Base-by-base conservation (phyloP, 2,329 filamentous ascomycete species). In the Neospermospora avenae region DNA sequence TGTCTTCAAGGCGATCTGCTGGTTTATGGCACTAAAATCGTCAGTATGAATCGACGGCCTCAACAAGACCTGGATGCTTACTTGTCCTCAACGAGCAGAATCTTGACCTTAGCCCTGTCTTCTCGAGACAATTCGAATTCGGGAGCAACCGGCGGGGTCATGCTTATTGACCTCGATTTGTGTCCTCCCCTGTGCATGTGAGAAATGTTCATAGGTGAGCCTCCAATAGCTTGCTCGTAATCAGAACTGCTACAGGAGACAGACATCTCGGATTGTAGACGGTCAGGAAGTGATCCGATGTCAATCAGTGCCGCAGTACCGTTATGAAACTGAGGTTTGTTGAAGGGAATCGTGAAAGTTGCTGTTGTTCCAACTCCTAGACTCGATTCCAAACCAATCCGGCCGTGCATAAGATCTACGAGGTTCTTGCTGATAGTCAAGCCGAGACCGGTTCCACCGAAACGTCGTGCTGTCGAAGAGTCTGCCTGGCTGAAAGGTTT, bases 11-110 rank as follows among this genome's bases (percentile, higher is more conserved):
- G 90, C 89, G 64, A 91, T 91, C 69, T 90, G 87, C 70, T 91
- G 87, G 66, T 90, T 90, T 63, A 89, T 87, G 2, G 81, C 78
- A 68, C 79, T 82, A 35, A 39, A 16, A 58, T 25, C 8, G 59
- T 39, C 59, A 59, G 49, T 34, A 24, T 16, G 18, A 2, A 10
- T 34, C 18, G 22, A 10, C 6, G 3, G 11, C 25, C 8, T 14
- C 11, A 0, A 41, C 44, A 11, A 7, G 18, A 78, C 28, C 11
- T 6, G 11, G n/a, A 14, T 16, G n/a, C 84, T 78, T 77, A 85
- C 84, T 93, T 92, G 71, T 93, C 90, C 74, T 93, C 90, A 1
- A 93, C 90, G 1, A 95, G 84, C 20, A 93, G 75, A n/a, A 93
- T 78, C 51, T 90, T 84, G 5, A 87, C 80, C 39, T 84, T 81